Percentiles rank a stretch among this genome's conserved stretches.
These are phyloP conservation scores for Pseudogymnoascus sp. DNA, from an alignment of 2,329 filamentous ascomycete genomes.

Conservation along the genomic window DNA sequence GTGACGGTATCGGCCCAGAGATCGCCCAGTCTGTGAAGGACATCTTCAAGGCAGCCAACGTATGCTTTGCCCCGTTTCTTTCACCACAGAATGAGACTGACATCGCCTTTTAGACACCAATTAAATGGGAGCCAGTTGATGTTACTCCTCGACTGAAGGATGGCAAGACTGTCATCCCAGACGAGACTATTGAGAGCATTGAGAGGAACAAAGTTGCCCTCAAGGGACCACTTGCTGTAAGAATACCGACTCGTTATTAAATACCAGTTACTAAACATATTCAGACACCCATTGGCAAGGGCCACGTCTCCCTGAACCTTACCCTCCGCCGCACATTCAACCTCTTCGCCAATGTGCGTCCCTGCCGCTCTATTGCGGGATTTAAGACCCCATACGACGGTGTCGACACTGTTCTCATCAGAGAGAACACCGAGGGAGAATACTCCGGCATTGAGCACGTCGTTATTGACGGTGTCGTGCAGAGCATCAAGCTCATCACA, in stretches of 20 bases:
- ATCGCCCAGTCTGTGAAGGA: slow-evolving; percentile 98
- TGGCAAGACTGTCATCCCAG: slow-evolving; percentile 90
- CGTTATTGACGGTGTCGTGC: slow-evolving; percentile 93
- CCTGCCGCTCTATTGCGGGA: slow-evolving; percentile 91
- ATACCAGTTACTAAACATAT: slow-evolving; percentile 12
- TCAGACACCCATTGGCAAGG: slow-evolving; percentile 92
- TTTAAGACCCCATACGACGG: slow-evolving; percentile 98
- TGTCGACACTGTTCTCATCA: slow-evolving; percentile 94
- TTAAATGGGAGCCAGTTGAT: slow-evolving; percentile 96
- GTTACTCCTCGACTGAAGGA: slow-evolving; percentile 90
- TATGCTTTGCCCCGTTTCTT: slow-evolving; percentile 34
- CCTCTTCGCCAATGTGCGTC: slow-evolving; percentile 98
- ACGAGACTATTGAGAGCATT: slow-evolving; percentile 88
- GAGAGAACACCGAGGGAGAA: slow-evolving; percentile 99
- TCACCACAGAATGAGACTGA: slow-evolving; percentile 15
- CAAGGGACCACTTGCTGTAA: slow-evolving; percentile 91
- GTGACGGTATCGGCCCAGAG: slow-evolving; percentile 97
- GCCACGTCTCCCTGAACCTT: slow-evolving; percentile 97
- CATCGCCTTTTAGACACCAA: slow-evolving; percentile 55
- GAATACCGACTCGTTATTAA: slow-evolving; percentile 29
- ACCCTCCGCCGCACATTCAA: slow-evolving; percentile 99
- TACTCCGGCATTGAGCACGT: slow-evolving; percentile 99
- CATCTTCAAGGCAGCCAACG: slow-evolving; percentile 92
- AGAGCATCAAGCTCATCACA: slow-evolving; percentile 99
- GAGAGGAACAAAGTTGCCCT: slow-evolving; percentile 93